A percentile compares a stretch with the other conserved stretches of the same genome.
Evolutionary conservation across 768 basidiomycete species (phyloP).

Genomic region (Steccherinum ochraceum): DNA sequence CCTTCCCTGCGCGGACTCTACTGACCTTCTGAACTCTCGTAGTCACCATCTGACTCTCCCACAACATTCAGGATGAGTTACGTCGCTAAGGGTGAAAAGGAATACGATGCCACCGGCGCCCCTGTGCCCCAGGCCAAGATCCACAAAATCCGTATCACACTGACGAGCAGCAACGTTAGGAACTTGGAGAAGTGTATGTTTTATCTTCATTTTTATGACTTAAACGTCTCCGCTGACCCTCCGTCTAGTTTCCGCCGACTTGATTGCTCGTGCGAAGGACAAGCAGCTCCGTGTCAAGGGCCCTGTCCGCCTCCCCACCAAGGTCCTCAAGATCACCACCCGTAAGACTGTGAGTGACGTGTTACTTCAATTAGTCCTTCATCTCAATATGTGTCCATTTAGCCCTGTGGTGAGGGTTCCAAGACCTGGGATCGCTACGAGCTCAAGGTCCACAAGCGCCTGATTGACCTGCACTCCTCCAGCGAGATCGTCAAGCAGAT

Average conservation of each 20-base stretch:
- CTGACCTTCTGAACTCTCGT: not conserved
- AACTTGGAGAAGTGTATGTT: slow-evolving; percentile 95
- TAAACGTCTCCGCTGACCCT: not conserved
- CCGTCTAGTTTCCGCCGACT: slow-evolving; percentile 78
- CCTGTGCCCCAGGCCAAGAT: slow-evolving; percentile 83
- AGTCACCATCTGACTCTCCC: slow-evolving; percentile 82
- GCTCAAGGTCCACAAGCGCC: slow-evolving; percentile 98
- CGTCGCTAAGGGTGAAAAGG: slow-evolving; percentile 98
- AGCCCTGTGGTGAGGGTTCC: slow-evolving; percentile 99
- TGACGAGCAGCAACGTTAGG: slow-evolving; percentile 96
- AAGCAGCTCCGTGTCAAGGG: slow-evolving; percentile 99
- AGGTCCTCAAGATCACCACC: slow-evolving; percentile 98
- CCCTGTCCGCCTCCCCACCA: slow-evolving; percentile 97
- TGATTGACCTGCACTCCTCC: slow-evolving; percentile 98
- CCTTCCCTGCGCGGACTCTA: not conserved
- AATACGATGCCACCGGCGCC: slow-evolving; percentile 91
- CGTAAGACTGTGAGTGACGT: slow-evolving; percentile 81
- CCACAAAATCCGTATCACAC: slow-evolving; percentile 99
- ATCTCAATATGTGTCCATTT: slow-evolving; percentile 5
- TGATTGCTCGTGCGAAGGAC: slow-evolving; percentile 99
- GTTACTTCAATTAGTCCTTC: not conserved
- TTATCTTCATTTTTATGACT: not conserved
- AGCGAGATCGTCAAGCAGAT: slow-evolving; percentile 99
- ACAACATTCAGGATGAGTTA: slow-evolving; percentile 72
- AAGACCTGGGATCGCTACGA: slow-evolving; percentile 99